Percentiles rank a stretch among this genome's conserved stretches.
These are phyloP conservation scores for Vairimorpha ceranae DNA, from an alignment of 371 early-diverging fungal genomes.

Conservation along the genomic window DNA sequence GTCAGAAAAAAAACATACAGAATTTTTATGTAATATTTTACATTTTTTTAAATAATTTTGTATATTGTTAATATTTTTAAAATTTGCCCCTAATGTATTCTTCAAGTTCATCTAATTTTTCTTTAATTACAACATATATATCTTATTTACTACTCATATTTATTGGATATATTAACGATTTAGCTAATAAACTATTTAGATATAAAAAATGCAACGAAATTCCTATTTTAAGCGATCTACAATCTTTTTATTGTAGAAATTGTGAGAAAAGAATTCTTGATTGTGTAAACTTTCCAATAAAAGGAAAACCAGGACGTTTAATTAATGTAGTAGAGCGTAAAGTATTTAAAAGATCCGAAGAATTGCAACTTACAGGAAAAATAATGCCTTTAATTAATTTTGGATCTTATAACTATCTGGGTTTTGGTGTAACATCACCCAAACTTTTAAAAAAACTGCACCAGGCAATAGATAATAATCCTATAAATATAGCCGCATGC, in stretches of 20 bases:
- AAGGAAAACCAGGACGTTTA: constrained; percentile 81
- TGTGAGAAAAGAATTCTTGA: constrained; percentile 86
- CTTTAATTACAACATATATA: constrained; percentile 55
- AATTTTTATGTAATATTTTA: too few species aligned
- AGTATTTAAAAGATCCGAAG: constrained; percentile 72
- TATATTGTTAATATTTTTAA: too few species aligned
- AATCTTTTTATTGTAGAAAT: constrained; percentile 84
- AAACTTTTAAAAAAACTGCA: constrained; percentile 83
- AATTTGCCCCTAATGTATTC: background rate
- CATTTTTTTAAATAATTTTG: too few species aligned
- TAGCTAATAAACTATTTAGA: constrained; percentile 49
- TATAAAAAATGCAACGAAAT: constrained; percentile 57
- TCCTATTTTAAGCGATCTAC: constrained; percentile 84
- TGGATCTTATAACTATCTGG: constrained; percentile 96
- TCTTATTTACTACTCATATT: constrained; percentile 56
- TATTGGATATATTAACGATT: constrained; percentile 60
- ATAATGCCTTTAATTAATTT: constrained; percentile 78
- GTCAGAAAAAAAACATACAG: too few species aligned
- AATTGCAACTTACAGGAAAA: constrained; percentile 76
- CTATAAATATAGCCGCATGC: constrained; percentile 65
- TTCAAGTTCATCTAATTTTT: background rate
- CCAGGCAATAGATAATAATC: constrained; percentile 64
- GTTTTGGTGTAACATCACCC: constrained; percentile 81
- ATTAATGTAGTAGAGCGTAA: constrained; percentile 76
- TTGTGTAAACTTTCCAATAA: constrained; percentile 89